Evolutionary conservation across 2,329 filamentous ascomycete genomes (phyloP).

Genomic region (Colletotrichum sp.): DNA sequence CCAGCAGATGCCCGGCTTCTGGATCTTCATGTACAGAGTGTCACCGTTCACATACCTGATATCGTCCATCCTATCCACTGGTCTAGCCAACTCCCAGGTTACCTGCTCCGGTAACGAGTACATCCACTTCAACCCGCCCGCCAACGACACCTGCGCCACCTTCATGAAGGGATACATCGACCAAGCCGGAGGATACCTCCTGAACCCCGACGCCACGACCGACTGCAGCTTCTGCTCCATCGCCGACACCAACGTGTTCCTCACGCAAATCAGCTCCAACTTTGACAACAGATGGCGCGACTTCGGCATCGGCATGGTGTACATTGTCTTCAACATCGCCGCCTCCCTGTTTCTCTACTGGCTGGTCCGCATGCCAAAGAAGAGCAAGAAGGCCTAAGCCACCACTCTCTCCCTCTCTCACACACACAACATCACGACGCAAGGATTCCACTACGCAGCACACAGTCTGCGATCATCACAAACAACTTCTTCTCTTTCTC

Average conservation of each 20-base stretch:
- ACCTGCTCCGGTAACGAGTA: constrained; percentile 43
- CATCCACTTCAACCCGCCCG: constrained; percentile 58
- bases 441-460: neutral
- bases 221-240: constrained; percentile 50
- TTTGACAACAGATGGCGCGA: constrained; percentile 59
- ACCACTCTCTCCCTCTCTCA: neutral
- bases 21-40: constrained; percentile 74
- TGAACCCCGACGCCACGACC: constrained; percentile 43
- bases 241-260: constrained; percentile 39
- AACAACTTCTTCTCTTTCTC: neutral
- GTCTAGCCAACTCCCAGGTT: constrained; percentile 25
- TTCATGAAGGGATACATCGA: constrained; percentile 53
- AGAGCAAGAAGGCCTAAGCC: constrained; percentile 16
- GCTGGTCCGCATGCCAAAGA: constrained; percentile 38
- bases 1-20: constrained; percentile 65
- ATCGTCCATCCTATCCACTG: constrained; percentile 56
- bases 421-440: neutral
- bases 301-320: constrained; percentile 58
- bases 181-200: constrained; percentile 49
- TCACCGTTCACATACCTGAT: constrained; percentile 75
- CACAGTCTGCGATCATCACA: neutral
- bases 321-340: constrained; percentile 53
- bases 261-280: constrained; percentile 43
- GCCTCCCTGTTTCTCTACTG: constrained; percentile 54
- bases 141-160: constrained; percentile 44